A percentile compares a stretch with the other conserved stretches of the same genome.
These are phyloP conservation scores for Pneumocystis jirovecii DNA, from an alignment of 1,139 yeast species.

Conservation along the genomic window DNA sequence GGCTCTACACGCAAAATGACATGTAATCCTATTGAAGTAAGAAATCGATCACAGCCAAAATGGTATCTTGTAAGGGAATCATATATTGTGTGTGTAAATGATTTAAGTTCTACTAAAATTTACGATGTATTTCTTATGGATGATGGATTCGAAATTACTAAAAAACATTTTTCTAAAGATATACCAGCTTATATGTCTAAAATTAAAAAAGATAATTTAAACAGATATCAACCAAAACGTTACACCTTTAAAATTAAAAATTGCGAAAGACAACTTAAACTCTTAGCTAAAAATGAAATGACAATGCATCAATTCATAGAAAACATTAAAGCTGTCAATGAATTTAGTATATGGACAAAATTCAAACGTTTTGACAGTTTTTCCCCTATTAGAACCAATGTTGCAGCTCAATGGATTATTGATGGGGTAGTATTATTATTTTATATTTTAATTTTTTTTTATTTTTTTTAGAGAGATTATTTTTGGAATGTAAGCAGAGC, in stretches of 20 bases:
- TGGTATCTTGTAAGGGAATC: constrained; percentile 84
- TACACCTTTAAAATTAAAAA: constrained; percentile 40
- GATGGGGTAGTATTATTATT: constrained; percentile 40
- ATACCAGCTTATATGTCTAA: constrained; percentile 16
- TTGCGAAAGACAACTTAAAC: constrained; percentile 58
- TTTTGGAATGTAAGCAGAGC: constrained; percentile 95
- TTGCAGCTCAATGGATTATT: constrained; percentile 92
- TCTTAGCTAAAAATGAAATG: constrained; percentile 57
- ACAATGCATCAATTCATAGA: constrained; percentile 65
- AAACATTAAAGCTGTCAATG: constrained; percentile 57
- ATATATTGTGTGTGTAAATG: constrained; percentile 72
- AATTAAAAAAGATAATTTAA: constrained; percentile 12
- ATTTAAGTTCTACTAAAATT: constrained; percentile 73
- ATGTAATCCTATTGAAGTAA: constrained; percentile 11
- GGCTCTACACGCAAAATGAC: constrained; percentile 49
- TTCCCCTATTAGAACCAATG: constrained; percentile 77
- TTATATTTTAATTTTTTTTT: background rate
- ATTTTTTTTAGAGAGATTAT: constrained; percentile 43
- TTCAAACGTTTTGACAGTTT: constrained; percentile 70
- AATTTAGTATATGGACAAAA: constrained; percentile 54
- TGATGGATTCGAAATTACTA: constrained; percentile 39
- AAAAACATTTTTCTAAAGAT: constrained; percentile 16
- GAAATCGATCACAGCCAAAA: constrained; percentile 68
- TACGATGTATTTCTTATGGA: constrained; percentile 79
- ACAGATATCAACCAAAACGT: constrained; percentile 4